A percentile compares a stretch with the other conserved stretches of the same genome.
These are phyloP conservation scores for Aspergillus awamori DNA, from an alignment of 2,329 filamentous ascomycete species.

Conservation along the genomic window DNA sequence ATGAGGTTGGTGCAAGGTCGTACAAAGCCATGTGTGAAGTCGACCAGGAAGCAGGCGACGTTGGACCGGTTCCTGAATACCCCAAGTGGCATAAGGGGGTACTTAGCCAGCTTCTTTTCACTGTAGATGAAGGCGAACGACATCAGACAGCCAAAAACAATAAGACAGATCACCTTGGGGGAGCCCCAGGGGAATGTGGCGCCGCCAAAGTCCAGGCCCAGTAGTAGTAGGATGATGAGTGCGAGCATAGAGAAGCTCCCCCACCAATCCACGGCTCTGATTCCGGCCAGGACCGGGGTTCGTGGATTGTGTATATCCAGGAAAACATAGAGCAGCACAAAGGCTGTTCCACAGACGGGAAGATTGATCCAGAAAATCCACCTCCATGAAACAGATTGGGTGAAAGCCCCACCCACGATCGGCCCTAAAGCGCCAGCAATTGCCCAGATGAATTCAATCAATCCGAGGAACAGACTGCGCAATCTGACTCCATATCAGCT, in stretches of 20 bases:
- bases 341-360: constrained; percentile 54
- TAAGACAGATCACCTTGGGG: constrained; percentile 57
- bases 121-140: constrained; percentile 59
- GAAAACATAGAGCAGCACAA: constrained; percentile 54
- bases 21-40: constrained; percentile 53
- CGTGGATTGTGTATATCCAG: constrained; percentile 60
- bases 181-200: constrained; percentile 57
- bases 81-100: constrained; percentile 69
- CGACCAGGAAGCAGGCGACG: constrained; percentile 57
- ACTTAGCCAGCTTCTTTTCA: constrained; percentile 65
- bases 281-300: constrained; percentile 53
- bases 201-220: constrained; percentile 59
- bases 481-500: constrained; percentile 33
- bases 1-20: no score
- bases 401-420: constrained; percentile 56
- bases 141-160: constrained; percentile 55
- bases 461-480: constrained; percentile 54
- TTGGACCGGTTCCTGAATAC: constrained; percentile 62
- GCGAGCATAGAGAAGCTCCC: constrained; percentile 56
- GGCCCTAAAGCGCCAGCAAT: constrained; percentile 57
- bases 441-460: constrained; percentile 59
- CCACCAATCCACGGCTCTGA: constrained; percentile 58
- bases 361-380: constrained; percentile 62
- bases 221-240: constrained; percentile 55
- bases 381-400: constrained; percentile 49